phyloP scores from a whole-genome alignment of 2,329 filamentous ascomycete species.

The Sarocladium kiliense region DNA sequence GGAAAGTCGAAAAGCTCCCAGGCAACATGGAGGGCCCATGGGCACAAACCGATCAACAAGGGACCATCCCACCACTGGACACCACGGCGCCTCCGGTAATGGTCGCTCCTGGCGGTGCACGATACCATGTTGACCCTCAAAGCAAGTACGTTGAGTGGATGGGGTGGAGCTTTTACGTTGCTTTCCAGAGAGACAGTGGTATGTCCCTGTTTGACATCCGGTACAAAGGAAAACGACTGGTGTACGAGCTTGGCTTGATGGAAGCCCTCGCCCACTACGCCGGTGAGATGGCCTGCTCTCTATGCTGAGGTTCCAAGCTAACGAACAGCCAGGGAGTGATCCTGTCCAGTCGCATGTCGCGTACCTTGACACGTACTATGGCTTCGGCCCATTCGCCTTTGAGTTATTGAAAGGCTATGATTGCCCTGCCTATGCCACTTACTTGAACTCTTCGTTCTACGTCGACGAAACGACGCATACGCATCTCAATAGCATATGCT shows the following conservation, averaged over 20 bases:
- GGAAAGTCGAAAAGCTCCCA: slow-evolving; percentile 34
- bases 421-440: slow-evolving; percentile 43
- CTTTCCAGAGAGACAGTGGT: slow-evolving; percentile 41
- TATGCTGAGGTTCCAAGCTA: too few relatives aligned
- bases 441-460: slow-evolving; percentile 39
- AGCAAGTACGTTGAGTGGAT: slow-evolving; percentile 15
- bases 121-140: slow-evolving; percentile 13
- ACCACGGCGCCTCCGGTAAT: slow-evolving; percentile 10
- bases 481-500: slow-evolving; percentile 45
- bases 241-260: slow-evolving; percentile 51
- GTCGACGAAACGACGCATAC: slow-evolving; percentile 34
- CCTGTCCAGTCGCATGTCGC: slow-evolving; percentile 36
- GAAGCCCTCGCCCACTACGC: slow-evolving; percentile 49
- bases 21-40: slow-evolving; percentile 43
- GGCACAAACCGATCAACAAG: slow-evolving; percentile 36
- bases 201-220: slow-evolving; percentile 44
- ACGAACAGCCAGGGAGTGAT: slow-evolving; percentile 25
- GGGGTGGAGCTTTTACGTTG: slow-evolving; percentile 48
- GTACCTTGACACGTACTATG: slow-evolving; percentile 41
- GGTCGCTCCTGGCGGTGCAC: slow-evolving; percentile 11
- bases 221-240: slow-evolving; percentile 48
- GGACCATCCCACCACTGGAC: slow-evolving; percentile 18
- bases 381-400: slow-evolving; percentile 38
- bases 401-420: slow-evolving; percentile 42
- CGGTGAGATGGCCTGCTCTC: background rate